Percentiles rank a stretch among this genome's conserved stretches.
Conservation (phyloP, 768 basidiomycete species). For the Pleurotus citrinopileatus region DNA sequence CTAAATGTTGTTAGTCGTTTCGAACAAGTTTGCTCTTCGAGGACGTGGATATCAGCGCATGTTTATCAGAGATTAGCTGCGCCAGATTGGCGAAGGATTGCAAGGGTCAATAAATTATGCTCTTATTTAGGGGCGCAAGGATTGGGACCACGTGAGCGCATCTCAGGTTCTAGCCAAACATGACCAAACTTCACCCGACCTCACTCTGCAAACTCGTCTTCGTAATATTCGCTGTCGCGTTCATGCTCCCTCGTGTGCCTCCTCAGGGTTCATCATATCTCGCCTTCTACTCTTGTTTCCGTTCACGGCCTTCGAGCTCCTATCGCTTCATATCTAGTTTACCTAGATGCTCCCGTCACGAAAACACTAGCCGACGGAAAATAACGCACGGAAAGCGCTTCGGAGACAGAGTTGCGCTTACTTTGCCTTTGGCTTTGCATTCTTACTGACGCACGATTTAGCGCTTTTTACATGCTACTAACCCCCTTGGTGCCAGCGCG, state of each 20-base stretch:
- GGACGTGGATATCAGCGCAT: background rate
- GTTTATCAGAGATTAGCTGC: slow-evolving; percentile 1
- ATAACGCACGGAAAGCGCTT: slow-evolving; percentile 23
- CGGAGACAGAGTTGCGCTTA: slow-evolving; percentile 36
- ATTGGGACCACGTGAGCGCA: slow-evolving; percentile 2
- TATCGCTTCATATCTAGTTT: slow-evolving; percentile 37
- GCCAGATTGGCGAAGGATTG: slow-evolving; percentile 4
- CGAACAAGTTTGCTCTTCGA: no score
- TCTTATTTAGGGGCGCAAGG: no score
- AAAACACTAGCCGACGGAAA: slow-evolving; percentile 16
- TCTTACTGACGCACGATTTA: slow-evolving; percentile 29
- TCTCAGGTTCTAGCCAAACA: background rate
- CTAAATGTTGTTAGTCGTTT: no score
- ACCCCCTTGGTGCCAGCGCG: slow-evolving; percentile 46
- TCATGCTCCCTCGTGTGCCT: slow-evolving; percentile 52
- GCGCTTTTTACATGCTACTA: slow-evolving; percentile 77
- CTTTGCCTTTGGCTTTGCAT: background rate
- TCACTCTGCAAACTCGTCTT: background rate
- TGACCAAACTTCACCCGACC: background rate
- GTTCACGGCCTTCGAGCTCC: slow-evolving; percentile 25
- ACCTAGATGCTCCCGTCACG: slow-evolving; percentile 30
- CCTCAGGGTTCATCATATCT: slow-evolving; percentile 51
- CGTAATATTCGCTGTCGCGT: slow-evolving; percentile 10
- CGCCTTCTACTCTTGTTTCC: slow-evolving; percentile 56
- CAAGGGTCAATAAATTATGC: slow-evolving; percentile 6